A percentile compares a stretch with the other conserved stretches of the same genome.
phyloP scores from a whole-genome alignment of 192 early-diverging fungal species.

The Spizellomyces punctatus region DNA sequence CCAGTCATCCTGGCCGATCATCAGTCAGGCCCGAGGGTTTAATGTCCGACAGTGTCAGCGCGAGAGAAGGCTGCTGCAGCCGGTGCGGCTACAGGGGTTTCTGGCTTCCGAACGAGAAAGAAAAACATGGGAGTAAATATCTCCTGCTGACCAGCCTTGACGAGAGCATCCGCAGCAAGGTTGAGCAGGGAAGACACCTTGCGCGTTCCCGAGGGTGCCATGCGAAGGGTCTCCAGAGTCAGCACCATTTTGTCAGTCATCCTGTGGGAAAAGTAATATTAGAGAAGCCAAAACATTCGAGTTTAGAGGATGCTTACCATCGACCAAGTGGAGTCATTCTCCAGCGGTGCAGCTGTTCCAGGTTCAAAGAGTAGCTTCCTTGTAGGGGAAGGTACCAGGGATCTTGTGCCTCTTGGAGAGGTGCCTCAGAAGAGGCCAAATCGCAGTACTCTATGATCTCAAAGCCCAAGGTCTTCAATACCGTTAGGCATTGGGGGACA shows the following conservation, averaged over 20 bases:
- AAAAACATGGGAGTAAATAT: slow-evolving; percentile 97
- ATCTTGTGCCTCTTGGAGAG: slow-evolving; percentile 55
- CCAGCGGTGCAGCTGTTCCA: slow-evolving; percentile 38
- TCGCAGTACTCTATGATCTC: slow-evolving; percentile 63
- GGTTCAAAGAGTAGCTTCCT: slow-evolving; percentile 48
- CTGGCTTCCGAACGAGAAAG: slow-evolving; percentile 53
- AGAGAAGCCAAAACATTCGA: slow-evolving; percentile 13
- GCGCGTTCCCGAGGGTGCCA: slow-evolving; percentile 84
- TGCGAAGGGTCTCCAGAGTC: slow-evolving; percentile 76
- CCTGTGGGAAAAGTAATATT: slow-evolving; percentile 44
- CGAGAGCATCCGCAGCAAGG: slow-evolving; percentile 79
- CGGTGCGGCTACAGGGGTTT: slow-evolving; percentile 24
- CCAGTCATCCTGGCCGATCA: too few species aligned
- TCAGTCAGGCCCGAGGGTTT: not conserved
- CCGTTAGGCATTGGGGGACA: slow-evolving; percentile 72
- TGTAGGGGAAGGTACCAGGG: slow-evolving; percentile 86
- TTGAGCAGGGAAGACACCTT: slow-evolving; percentile 82
- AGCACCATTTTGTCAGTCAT: slow-evolving; percentile 79
- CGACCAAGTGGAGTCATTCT: slow-evolving; percentile 49
- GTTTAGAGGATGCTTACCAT: slow-evolving; percentile 26
- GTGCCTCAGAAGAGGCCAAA: slow-evolving; percentile 41
- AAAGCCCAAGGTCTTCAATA: slow-evolving; percentile 85
- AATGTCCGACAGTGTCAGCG: slow-evolving; percentile 16
- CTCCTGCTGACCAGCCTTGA: slow-evolving; percentile 73
- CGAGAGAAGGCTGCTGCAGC: not conserved